Evolutionary conservation across 495 filamentous ascomycete genomes (phyloP), one percentile per base, ranked within the genome.

Genomic region (Parathielavia appendiculata): DNA sequence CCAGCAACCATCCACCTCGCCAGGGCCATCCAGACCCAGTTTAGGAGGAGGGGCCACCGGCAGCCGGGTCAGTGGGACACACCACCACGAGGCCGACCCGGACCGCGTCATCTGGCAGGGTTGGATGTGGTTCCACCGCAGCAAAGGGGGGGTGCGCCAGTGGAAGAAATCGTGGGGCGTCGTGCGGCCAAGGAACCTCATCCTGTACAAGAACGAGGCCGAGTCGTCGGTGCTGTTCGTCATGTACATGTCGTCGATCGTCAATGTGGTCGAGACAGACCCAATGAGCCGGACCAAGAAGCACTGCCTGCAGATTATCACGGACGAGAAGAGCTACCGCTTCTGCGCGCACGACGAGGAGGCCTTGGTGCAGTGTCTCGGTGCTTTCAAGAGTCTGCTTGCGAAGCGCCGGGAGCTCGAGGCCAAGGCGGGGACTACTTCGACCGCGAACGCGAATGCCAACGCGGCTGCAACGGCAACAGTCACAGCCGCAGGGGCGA

Each of bases 81-180:
- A 79, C 51, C 64, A 71, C 51, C 64, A 71, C 26, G 77, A 81
- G 48, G 68, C 70, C 23, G 79, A 86, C 20, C 78, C 81, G 35
- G 83, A 91, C 65, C 81, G 91, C 35, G 87, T 97, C 19, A 81
- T 97, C 44, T 96, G 89, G 81, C 90, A 97, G 69, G 90, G 92
- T 19, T 92, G 90, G 75, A 82, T 97, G 40, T 87, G 90, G 70
- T 86, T 89, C 59, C 81, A 96, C 26, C 90, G 89, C 59, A 87
- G 86, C 59, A 92, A 91, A 63, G 79, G 87, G n/a, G 89, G 89
- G 7, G 86, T 98, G 40, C 85, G 87, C 36, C 89, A 93, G 65
- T 98, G 93, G 93, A 97, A 95, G 76, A 87, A 89, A 60, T 78
- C 89, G 35, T 98, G 93, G 93, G 86, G 86, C 0, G 93, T 98